Conservation (phyloP, 441 rosid species). For the Aleurites moluccanus region DNA sequence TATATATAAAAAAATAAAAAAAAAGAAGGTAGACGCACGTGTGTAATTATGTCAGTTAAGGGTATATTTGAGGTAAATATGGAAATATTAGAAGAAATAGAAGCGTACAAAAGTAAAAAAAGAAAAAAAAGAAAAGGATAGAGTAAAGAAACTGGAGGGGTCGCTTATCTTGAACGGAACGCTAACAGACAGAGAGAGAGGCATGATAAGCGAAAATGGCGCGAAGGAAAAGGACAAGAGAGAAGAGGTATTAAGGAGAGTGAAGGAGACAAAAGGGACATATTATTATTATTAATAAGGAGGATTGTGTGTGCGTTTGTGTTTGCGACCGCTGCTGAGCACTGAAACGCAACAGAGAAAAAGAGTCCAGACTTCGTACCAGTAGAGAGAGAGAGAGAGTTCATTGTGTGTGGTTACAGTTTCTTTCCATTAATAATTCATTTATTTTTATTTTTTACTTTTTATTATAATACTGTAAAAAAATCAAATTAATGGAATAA, state of each 20-base stretch:
- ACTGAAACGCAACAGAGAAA: too few relatives aligned
- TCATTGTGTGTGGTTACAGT: not conserved
- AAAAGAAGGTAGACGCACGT: not conserved
- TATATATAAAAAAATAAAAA: too few relatives aligned
- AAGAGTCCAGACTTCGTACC: too few relatives aligned
- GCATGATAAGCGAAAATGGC: not conserved
- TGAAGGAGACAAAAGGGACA: too few relatives aligned
- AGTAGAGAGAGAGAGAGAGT: not conserved
- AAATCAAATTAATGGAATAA: too few relatives aligned
- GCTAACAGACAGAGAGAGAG: not conserved
- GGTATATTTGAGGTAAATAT: not conserved
- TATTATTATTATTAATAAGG: too few relatives aligned
- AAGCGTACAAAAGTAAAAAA: not conserved
- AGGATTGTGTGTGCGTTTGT: too few relatives aligned
- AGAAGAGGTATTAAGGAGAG: not conserved
- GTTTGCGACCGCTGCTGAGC: too few relatives aligned
- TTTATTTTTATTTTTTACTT: too few relatives aligned
- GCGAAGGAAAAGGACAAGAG: not conserved
- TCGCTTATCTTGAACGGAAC: slow-evolving; percentile 3
- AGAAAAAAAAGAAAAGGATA: too few relatives aligned
- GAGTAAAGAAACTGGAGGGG: too few relatives aligned
- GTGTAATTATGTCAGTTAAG: not conserved
- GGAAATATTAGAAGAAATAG: not conserved
- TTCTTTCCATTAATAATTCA: not conserved
- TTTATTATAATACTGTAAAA: too few relatives aligned